Evolutionary conservation across 176 grass and related monocot genomes (phyloP).

Genomic region (Oryza rufipogon): DNA sequence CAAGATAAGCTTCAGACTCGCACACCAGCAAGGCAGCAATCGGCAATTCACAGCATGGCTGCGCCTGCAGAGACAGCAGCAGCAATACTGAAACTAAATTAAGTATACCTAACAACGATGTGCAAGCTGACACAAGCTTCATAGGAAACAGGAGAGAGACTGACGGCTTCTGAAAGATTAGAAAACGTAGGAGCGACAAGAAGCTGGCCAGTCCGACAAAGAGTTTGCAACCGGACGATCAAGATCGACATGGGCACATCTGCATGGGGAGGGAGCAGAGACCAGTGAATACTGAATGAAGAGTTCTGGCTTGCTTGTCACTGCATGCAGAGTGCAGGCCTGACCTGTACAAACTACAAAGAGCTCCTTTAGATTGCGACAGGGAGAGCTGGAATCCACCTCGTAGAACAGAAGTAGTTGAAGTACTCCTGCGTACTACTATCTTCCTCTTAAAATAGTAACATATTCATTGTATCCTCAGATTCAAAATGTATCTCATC

Average conservation of each 20-base stretch:
- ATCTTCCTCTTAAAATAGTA: too few species aligned
- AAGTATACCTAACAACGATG: slow-evolving; percentile 18
- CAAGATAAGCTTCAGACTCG: background rate
- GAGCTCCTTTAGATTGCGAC: background rate
- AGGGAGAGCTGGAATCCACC: background rate
- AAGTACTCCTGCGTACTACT: too few species aligned
- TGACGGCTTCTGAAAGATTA: background rate
- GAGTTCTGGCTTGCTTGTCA: background rate
- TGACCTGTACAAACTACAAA: background rate
- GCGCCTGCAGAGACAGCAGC: background rate
- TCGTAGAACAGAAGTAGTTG: too few species aligned
- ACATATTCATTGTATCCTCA: too few species aligned
- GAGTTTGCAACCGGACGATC: background rate
- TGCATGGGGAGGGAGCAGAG: slow-evolving; percentile 18
- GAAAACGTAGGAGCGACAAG: background rate
- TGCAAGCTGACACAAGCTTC: slow-evolving; percentile 4
- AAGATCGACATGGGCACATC: background rate
- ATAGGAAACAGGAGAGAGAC: slow-evolving; percentile 17
- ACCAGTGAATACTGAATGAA: too few species aligned
- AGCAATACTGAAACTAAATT: background rate
- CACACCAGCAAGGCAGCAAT: background rate
- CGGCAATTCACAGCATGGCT: background rate
- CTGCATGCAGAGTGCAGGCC: background rate
- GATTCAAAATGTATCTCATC: too few species aligned
- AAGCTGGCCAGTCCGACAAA: slow-evolving; percentile 11